Evolutionary conservation across 192 early-diverging fungal genomes (phyloP).

Genomic region (Chytriomyces sp.): DNA sequence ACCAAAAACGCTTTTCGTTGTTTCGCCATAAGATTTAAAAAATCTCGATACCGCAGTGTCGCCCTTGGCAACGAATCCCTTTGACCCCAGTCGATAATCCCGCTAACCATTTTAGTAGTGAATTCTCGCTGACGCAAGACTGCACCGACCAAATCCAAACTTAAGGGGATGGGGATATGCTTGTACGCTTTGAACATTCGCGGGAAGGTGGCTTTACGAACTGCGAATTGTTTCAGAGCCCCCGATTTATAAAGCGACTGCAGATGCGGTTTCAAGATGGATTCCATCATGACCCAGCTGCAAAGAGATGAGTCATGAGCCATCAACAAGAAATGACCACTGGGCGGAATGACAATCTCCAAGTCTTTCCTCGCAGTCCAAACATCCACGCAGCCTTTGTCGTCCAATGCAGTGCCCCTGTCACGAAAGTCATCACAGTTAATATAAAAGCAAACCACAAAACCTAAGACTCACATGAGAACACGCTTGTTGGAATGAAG

Average conservation of each 20-base stretch:
- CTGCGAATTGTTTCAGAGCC: neutral
- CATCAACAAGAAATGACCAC: neutral
- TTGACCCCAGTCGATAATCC: slow-evolving; percentile 37
- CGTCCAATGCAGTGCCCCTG: slow-evolving; percentile 21
- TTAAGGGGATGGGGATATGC: slow-evolving; percentile 42
- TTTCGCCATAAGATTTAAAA: slow-evolving; percentile 47
- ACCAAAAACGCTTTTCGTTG: slow-evolving; percentile 44
- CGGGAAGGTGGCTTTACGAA: slow-evolving; percentile 19
- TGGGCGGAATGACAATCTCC: slow-evolving; percentile 5
- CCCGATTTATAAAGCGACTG: neutral
- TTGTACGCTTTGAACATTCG: slow-evolving; percentile 39
- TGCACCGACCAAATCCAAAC: slow-evolving; percentile 53
- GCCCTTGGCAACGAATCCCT: slow-evolving; percentile 32
- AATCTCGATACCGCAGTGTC: slow-evolving; percentile 48
- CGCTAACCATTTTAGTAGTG: slow-evolving; percentile 50
- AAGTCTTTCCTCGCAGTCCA: slow-evolving; percentile 12
- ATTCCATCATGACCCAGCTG: slow-evolving; percentile 16
- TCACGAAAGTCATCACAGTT: too few species aligned
- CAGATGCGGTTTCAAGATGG: neutral
- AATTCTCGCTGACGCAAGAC: slow-evolving; percentile 56
- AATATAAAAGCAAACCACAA: too few species aligned
- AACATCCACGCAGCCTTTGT: slow-evolving; percentile 19
- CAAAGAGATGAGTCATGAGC: neutral
- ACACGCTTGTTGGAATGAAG: neutral
- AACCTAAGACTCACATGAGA: neutral